Evolutionary conservation across 2,329 filamentous ascomycete species (phyloP).

Genomic region (Phaeosphaeriaceae sp.): DNA sequence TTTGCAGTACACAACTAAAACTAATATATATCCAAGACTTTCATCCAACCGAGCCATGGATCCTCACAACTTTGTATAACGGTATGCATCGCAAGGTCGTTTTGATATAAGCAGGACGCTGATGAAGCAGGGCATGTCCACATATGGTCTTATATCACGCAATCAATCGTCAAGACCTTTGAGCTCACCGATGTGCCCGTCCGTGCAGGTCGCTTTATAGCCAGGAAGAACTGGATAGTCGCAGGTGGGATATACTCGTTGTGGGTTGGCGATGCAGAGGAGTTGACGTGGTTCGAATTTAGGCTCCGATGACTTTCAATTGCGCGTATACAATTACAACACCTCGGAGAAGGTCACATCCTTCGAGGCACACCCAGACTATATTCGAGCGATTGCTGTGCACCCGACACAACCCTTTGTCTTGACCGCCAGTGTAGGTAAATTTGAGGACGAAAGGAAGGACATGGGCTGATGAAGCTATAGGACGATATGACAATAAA

Average conservation of each 20-base stretch:
- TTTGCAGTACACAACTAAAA: conserved; percentile 2
- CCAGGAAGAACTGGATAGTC: conserved; percentile 98
- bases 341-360: conserved; percentile 97
- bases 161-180: conserved; percentile 96
- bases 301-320: conserved; percentile 82
- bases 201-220: conserved; percentile 92
- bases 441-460: background rate
- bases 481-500: conserved; percentile 68
- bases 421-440: conserved; percentile 76
- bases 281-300: conserved; percentile 28
- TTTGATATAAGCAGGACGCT: conserved; percentile 21
- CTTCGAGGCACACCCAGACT: conserved; percentile 97
- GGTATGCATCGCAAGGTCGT: conserved; percentile 59
- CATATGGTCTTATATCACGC: conserved; percentile 87
- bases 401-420: conserved; percentile 96
- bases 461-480: conserved; percentile 24
- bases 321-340: conserved; percentile 94
- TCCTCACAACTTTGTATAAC: conserved; percentile 93
- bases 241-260: conserved; percentile 64
- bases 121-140: conserved; percentile 81
- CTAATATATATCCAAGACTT: conserved; percentile 75
- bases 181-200: conserved; percentile 98
- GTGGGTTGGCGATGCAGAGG: background rate
- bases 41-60: conserved; percentile 94
- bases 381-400: conserved; percentile 94